Conservation (phyloP, 2,329 filamentous ascomycete species). For the Thelonectria olida region DNA sequence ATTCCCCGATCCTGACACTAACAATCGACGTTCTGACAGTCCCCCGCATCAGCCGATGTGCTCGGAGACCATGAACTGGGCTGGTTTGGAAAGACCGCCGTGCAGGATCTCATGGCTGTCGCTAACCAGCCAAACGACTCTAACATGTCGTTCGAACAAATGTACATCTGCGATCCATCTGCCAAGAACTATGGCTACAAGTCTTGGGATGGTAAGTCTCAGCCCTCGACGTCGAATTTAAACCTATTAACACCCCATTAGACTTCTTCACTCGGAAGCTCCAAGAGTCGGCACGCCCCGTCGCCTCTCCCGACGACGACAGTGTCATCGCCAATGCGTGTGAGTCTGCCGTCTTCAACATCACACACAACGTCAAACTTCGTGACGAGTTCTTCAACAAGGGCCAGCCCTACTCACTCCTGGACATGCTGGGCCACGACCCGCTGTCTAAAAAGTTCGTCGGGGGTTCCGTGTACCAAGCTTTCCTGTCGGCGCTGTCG, state of each 20-base stretch:
- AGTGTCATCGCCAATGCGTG: conserved; percentile 69
- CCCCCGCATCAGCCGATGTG: conserved; percentile 63
- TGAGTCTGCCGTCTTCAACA: conserved; percentile 68
- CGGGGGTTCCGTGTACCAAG: conserved; percentile 75
- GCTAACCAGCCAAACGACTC: conserved; percentile 59
- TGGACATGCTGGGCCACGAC: conserved; percentile 70
- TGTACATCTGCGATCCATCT: conserved; percentile 67
- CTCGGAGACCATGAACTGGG: conserved; percentile 54
- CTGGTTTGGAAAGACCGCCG: conserved; percentile 64
- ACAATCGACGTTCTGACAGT: conserved; percentile 44
- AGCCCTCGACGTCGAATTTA: not conserved
- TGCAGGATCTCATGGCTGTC: conserved; percentile 59
- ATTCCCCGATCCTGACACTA: not conserved
- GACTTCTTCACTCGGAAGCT: conserved; percentile 73
- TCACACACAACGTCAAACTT: conserved; percentile 59
- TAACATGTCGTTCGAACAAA: conserved; percentile 62
- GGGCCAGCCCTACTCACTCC: conserved; percentile 71
- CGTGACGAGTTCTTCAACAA: conserved; percentile 75
- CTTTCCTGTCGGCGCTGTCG: conserved; percentile 71
- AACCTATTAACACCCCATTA: not conserved
- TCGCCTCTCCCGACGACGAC: conserved; percentile 64
- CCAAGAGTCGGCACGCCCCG: conserved; percentile 62
- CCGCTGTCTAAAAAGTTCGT: conserved; percentile 62
- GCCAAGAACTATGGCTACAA: conserved; percentile 66
- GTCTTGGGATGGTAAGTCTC: conserved; percentile 68